Conservation (phyloP, 1,284 basidiomycete species). For the Ceratorhiza oryzae-sativae region DNA sequence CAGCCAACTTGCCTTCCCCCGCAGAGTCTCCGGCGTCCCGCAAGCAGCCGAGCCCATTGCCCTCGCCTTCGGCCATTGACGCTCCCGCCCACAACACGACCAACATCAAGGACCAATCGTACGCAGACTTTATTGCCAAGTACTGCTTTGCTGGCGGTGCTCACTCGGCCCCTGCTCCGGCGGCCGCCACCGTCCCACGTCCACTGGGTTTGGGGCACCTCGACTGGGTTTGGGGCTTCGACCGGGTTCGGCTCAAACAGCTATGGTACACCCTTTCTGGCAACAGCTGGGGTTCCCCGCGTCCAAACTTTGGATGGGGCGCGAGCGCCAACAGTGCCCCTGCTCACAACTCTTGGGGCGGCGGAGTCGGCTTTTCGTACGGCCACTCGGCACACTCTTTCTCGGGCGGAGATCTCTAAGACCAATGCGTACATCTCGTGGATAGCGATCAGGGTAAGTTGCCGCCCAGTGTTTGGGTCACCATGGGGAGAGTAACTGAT, state of each 20-base stretch:
- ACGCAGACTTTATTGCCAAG: slow-evolving; percentile 43
- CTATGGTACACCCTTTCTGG: background rate
- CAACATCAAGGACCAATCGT: slow-evolving; percentile 32
- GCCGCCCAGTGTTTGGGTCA: background rate
- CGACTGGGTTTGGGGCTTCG: background rate
- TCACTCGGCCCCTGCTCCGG: slow-evolving; percentile 16
- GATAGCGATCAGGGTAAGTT: slow-evolving; percentile 33
- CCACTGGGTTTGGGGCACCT: background rate
- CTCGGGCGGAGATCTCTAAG: slow-evolving; percentile 28
- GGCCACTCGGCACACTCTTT: slow-evolving; percentile 1
- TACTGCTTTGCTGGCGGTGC: slow-evolving; percentile 43
- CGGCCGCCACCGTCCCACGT: background rate
- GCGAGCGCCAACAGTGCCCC: background rate
- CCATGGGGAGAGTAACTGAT: slow-evolving; percentile 11
- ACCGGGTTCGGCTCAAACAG: background rate
- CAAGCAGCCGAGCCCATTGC: slow-evolving; percentile 20
- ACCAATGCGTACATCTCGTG: background rate
- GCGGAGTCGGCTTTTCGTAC: slow-evolving; percentile 26
- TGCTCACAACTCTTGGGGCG: slow-evolving; percentile 19
- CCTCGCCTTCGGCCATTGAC: slow-evolving; percentile 32
- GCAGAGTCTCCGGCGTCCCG: slow-evolving; percentile 16
- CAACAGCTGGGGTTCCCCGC: slow-evolving; percentile 6
- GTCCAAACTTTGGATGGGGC: slow-evolving; percentile 30
- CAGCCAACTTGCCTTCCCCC: slow-evolving; percentile 19
- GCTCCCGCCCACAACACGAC: slow-evolving; percentile 34